Conservation (phyloP, 2,329 filamentous ascomycete genomes). For the Ophiosphaerella korrae region DNA sequence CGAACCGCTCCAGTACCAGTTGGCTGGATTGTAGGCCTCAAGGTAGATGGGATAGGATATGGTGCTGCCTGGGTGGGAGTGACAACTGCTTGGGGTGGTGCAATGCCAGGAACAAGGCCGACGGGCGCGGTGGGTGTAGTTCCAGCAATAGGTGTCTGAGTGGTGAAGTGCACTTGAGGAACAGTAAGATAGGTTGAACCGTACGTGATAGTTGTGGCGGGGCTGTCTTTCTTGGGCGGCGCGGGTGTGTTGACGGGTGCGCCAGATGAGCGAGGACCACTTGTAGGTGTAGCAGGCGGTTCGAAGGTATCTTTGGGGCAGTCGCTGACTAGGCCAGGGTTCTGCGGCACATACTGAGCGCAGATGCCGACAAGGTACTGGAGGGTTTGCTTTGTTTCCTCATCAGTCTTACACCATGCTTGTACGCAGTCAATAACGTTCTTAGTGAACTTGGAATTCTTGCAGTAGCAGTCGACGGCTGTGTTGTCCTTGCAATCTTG, state of each 20-base stretch:
- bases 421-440: slow-evolving; percentile 82
- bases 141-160: slow-evolving; percentile 38
- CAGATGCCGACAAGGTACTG: slow-evolving; percentile 92
- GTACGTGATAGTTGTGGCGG: slow-evolving; percentile 51
- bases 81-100: slow-evolving; percentile 39
- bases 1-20: slow-evolving; percentile 29
- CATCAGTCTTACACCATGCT: slow-evolving; percentile 68
- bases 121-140: slow-evolving; percentile 38
- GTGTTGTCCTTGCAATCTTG: slow-evolving; percentile 81
- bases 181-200: slow-evolving; percentile 52
- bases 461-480: slow-evolving; percentile 86
- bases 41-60: slow-evolving; percentile 30
- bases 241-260: slow-evolving; percentile 20
- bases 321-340: slow-evolving; percentile 84
- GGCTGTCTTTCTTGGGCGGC: slow-evolving; percentile 11
- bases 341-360: slow-evolving; percentile 71
- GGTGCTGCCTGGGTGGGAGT: slow-evolving; percentile 23
- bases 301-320: slow-evolving; percentile 63
- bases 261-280: slow-evolving; percentile 12
- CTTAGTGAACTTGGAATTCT: slow-evolving; percentile 73
- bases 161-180: slow-evolving; percentile 53
- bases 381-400: slow-evolving; percentile 72
- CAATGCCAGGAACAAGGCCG: slow-evolving; percentile 42
- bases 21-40: slow-evolving; percentile 28
- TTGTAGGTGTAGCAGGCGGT: slow-evolving; percentile 30